Evolutionary conservation across 495 filamentous ascomycete genomes (phyloP), one percentile per base, ranked within the genome.

Genomic region (Talaromyces wortmannii): DNA sequence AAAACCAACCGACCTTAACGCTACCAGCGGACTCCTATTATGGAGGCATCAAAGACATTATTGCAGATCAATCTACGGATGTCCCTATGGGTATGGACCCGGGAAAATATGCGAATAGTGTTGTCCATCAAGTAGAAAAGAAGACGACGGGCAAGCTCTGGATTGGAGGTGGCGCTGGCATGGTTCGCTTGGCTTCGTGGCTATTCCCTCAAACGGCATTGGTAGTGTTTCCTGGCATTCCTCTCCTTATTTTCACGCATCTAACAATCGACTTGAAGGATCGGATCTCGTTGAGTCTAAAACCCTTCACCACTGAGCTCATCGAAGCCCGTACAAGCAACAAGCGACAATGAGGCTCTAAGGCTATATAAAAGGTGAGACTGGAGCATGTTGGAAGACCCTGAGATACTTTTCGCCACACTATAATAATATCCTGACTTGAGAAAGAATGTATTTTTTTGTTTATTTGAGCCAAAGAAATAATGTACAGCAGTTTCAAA

Each of bases 11-110:
- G 1, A 31, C 50, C 2, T 15, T 7, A 1, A 17, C 16, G 7
- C 50, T 60, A 16, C 44, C 58, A 0, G 45, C 36, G 6, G 45
- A 10, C 29, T 57, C 58, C 5, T 36, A 36, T 12, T 36, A 36
- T 36, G 6, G 6, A 36, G 33, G 33, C 6, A 36, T 36, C 33
- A 36, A 36, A 12, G 12, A 36, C 33, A 36, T 36, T 12, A 36
- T 36, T 36, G 33, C 6, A 36, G 33, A 36, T 6, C 33, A 36
- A 36, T 6, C 33, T 6, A 12, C 6, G 6, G 6, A 36, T 6
- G 33, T 36, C 33, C 12, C 6, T 6, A 6, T 36, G 6, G 33
- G 33, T 36, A 36, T 36, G 33, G 12, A 12, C 6, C 33, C 33
- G 6, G 33, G 12, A 36, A 36, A 12, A 6, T 36, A 36, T 36